Evolutionary conservation across 2,329 filamentous ascomycete species (phyloP).

Genomic region (Diaporthe sp.): DNA sequence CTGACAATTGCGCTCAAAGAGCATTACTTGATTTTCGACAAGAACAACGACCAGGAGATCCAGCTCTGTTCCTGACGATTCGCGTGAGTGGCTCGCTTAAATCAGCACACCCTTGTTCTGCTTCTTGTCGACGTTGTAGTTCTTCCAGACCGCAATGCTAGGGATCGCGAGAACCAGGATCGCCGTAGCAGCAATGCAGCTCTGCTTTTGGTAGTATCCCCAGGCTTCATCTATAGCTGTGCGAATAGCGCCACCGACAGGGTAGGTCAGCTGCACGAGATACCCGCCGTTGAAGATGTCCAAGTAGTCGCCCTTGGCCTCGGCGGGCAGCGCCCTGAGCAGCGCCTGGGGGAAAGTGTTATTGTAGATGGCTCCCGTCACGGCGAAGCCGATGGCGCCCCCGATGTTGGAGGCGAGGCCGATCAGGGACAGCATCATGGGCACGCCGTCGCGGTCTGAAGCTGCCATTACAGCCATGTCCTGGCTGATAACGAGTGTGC

Average conservation of each 20-base stretch:
- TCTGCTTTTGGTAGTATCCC: constrained; percentile 54
- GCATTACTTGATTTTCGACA: background rate
- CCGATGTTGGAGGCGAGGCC: constrained; percentile 53
- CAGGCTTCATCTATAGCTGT: constrained; percentile 55
- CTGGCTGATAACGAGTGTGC: constrained; percentile 69
- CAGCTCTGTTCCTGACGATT: no score
- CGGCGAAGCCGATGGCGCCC: constrained; percentile 50
- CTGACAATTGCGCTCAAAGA: background rate
- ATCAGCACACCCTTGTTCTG: constrained; percentile 44
- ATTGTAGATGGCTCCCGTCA: constrained; percentile 39
- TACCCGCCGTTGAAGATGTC: constrained; percentile 49
- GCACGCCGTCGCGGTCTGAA: constrained; percentile 45
- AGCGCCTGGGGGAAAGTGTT: constrained; percentile 39
- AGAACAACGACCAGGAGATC: background rate
- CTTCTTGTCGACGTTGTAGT: constrained; percentile 53
- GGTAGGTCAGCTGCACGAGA: constrained; percentile 48
- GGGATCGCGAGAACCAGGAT: constrained; percentile 52
- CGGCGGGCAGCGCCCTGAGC: constrained; percentile 37
- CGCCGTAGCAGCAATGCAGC: constrained; percentile 52
- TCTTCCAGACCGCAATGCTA: constrained; percentile 54
- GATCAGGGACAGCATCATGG: constrained; percentile 54
- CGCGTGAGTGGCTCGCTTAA: background rate
- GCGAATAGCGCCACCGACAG: constrained; percentile 48
- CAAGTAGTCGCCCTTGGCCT: constrained; percentile 45
- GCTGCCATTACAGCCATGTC: constrained; percentile 73